Evolutionary conservation across 2,329 filamentous ascomycete species (phyloP).

Genomic region (Ophiostoma populinum): DNA sequence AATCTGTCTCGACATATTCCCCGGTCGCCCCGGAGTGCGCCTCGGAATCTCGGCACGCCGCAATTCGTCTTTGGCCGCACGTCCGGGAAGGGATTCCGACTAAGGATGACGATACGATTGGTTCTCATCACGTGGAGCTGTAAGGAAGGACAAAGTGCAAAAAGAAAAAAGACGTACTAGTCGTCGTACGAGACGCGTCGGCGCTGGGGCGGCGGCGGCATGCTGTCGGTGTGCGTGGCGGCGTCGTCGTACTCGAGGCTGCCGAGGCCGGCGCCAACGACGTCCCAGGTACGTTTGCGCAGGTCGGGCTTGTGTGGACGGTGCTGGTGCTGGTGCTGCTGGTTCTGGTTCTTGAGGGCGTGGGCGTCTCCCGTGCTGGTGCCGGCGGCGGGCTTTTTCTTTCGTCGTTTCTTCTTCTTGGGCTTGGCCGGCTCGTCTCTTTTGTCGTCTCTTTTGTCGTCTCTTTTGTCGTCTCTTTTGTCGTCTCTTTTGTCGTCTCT

Average conservation of each 20-base stretch:
- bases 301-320: conserved; percentile 28
- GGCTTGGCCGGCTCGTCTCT: conserved; percentile 15
- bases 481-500: conserved; percentile 10
- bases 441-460: not conserved
- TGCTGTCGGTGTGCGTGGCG: conserved; percentile 12
- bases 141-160: not conserved
- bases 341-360: conserved; percentile 20
- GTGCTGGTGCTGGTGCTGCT: not conserved
- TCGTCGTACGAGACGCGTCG: conserved; percentile 31
- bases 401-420: conserved; percentile 6
- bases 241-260: conserved; percentile 41
- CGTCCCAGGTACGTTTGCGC: conserved; percentile 50
- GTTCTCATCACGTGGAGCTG: conserved; percentile 56
- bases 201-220: conserved; percentile 20
- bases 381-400: conserved; percentile 16
- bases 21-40: conserved; percentile 1
- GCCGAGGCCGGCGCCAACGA: conserved; percentile 43
- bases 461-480: not conserved
- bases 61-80: too few relatives aligned
- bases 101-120: conserved; percentile 91
- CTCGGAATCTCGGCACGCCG: too few relatives aligned
- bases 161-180: conserved; percentile 7
- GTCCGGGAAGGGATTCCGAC: conserved; percentile 39
- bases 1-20: conserved; percentile 22
- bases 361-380: conserved; percentile 14